Percentiles rank a stretch among this genome's conserved stretches.
These are phyloP conservation scores for Cyclostephanos invisitatus DNA, from an alignment of 108 stramenopile genomes.

Conservation along the genomic window DNA sequence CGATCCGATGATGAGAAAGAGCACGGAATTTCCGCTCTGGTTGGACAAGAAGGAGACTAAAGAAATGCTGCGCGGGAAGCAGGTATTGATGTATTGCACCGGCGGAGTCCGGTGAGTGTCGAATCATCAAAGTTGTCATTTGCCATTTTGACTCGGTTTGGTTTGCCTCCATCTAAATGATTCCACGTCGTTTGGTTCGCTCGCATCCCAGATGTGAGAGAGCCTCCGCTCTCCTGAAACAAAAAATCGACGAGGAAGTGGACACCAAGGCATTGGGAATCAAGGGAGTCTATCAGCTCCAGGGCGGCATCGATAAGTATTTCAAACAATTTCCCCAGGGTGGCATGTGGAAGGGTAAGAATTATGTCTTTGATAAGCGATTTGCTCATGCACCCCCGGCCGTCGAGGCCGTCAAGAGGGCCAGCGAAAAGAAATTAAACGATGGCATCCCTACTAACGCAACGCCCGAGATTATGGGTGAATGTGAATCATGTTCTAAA, in stretches of 20 bases:
- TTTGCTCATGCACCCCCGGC: conserved; percentile 83
- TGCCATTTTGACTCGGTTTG: neutral
- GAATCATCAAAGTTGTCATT: neutral
- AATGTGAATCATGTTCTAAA: conserved; percentile 81
- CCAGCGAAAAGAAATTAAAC: conserved; percentile 15
- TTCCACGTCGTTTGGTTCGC: no score
- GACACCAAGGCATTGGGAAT: conserved; percentile 66
- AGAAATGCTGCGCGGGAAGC: conserved; percentile 76
- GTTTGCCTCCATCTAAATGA: neutral
- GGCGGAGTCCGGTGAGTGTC: conserved; percentile 73
- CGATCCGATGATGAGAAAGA: conserved; percentile 89
- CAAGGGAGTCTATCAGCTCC: conserved; percentile 84
- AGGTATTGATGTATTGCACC: conserved; percentile 89
- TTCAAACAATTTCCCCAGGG: conserved; percentile 84
- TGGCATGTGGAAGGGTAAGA: conserved; percentile 89
- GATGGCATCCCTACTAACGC: conserved; percentile 24
- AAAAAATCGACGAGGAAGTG: conserved; percentile 68
- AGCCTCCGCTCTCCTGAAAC: conserved; percentile 78
- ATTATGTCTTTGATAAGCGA: conserved; percentile 91
- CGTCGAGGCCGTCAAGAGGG: conserved; percentile 42
- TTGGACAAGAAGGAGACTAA: conserved; percentile 70
- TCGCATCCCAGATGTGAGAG: conserved; percentile 66
- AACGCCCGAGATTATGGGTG: conserved; percentile 57
- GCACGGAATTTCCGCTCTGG: conserved; percentile 87
- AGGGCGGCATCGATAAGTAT: conserved; percentile 91